Evolutionary conservation across 1,284 basidiomycete species (phyloP).

Genomic region (Tilletia horrida): DNA sequence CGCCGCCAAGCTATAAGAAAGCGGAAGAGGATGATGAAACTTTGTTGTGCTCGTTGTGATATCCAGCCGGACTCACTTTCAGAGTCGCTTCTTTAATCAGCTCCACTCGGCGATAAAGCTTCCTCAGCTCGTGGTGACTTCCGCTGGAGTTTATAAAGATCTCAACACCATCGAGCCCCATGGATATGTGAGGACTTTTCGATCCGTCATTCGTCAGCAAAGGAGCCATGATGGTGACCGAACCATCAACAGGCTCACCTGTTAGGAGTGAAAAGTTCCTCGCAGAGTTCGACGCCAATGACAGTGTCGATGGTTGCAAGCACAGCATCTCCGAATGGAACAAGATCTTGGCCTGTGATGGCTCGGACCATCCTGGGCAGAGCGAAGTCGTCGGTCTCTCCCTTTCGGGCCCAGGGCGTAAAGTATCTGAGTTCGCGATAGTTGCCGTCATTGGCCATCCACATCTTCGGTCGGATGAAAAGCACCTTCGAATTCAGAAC

Average conservation of each 20-base stretch:
- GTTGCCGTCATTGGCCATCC: conserved; percentile 97
- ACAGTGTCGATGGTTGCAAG: conserved; percentile 90
- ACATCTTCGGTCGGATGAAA: conserved; percentile 96
- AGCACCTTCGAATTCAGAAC: conserved; percentile 80
- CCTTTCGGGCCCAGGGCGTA: conserved; percentile 87
- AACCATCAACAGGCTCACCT: conserved; percentile 61
- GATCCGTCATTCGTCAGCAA: conserved; percentile 19
- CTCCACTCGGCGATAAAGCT: conserved; percentile 84
- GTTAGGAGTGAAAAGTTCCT: conserved; percentile 92
- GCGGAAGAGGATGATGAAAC: conserved; percentile 18
- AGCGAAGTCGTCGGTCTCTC: conserved; percentile 81
- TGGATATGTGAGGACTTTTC: conserved; percentile 82
- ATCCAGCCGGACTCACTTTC: conserved; percentile 64
- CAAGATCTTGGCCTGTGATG: conserved; percentile 86
- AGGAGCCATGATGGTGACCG: conserved; percentile 3
- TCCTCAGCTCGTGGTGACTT: conserved; percentile 94
- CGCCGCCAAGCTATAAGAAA: conserved; percentile 73
- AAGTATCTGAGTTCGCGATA: conserved; percentile 95
- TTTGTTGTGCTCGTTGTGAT: no score
- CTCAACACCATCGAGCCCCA: conserved; percentile 96
- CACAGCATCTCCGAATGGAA: conserved; percentile 93
- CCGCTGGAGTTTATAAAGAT: conserved; percentile 98
- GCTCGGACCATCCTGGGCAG: conserved; percentile 80
- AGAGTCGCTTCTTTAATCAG: conserved; percentile 94
- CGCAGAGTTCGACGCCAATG: conserved; percentile 91